Base-by-base conservation (phyloP, 805 yeast species). In the Schwanniomyces vanrijiae region DNA sequence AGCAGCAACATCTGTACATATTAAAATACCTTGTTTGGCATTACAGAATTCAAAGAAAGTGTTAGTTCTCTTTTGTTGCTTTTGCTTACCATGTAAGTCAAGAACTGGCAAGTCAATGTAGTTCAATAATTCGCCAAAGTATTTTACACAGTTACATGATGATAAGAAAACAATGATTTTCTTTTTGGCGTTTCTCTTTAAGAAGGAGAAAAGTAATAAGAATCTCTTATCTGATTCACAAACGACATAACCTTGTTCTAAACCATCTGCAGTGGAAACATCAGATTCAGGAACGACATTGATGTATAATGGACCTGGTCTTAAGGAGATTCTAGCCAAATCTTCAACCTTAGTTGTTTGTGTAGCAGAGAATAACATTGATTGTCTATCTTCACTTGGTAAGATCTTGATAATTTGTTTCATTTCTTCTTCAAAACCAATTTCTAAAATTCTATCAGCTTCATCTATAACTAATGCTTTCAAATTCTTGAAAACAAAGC, bases 371-470 rank as follows among this genome's bases (percentile, higher is more conserved):
- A 94, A 94, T 53, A 94, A 74, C 98, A 94, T 92, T 35, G 96
- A 80, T 69, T 94, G 99, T 71, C 99, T 86, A 55, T 86, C 91
- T 55, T 90, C 92, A 51, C 82, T 86, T 39, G 99, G 99, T 60
- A 94, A 75, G 53, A 95, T 89, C 69, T 86, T 89, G 61, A 94
- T 89, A 62, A 94, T 94, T 70, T 94, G 98, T 66, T 81, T 87
- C 98, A 94, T 94, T 75, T 94, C 99, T 58, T 95, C 98, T 74
- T 94, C 99, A 73, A 94, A 94, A 52, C 99, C 99, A 61, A 91
- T 90, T 68, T 95, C 99, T 63, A 94, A 76, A 58, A 94, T 94
- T 71, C 99, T 83, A 68, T 94, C 99, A 37, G 99, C 99, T 71
- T 94, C 99, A 69, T 94, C 99, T 56, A 94, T 91, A 46, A 95